Conservation (phyloP, 257 asterid species). For the Sherardia arvensis region DNA sequence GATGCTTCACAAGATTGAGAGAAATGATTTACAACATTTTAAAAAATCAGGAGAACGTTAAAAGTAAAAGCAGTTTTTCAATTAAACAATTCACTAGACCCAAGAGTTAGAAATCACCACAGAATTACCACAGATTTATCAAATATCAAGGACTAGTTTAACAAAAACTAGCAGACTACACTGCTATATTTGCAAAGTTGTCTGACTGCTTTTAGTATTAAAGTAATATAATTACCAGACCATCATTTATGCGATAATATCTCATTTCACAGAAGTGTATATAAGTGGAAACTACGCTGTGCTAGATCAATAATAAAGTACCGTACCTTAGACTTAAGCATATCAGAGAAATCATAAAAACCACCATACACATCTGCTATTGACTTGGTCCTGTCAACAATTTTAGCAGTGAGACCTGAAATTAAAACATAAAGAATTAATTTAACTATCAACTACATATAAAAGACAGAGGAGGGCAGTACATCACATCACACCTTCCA, state of each 20-base stretch:
- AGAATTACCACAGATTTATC: background rate
- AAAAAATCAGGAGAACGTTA: background rate
- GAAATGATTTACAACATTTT: background rate
- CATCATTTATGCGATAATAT: background rate
- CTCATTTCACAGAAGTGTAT: background rate
- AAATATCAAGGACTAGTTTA: background rate
- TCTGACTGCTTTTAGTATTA: background rate
- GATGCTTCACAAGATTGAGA: background rate
- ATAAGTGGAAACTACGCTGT: background rate
- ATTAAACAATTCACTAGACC: background rate
- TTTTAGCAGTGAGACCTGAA: constrained; percentile 88
- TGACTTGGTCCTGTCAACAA: constrained; percentile 65
- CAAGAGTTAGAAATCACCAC: background rate
- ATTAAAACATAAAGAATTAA: constrained; percentile 5
- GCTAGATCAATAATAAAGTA: constrained; percentile 10
- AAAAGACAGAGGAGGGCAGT: background rate
- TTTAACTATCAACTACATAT: background rate
- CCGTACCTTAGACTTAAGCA: constrained; percentile 82
- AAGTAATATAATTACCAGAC: background rate
- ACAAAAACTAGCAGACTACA: background rate
- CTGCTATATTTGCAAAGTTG: background rate
- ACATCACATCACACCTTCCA: background rate
- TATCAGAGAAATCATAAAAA: constrained; percentile 75
- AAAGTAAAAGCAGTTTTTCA: background rate
- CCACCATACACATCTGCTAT: constrained; percentile 89